phyloP scores from a whole-genome alignment of 2,329 filamentous ascomycete species.

The Didymella pomorum region DNA sequence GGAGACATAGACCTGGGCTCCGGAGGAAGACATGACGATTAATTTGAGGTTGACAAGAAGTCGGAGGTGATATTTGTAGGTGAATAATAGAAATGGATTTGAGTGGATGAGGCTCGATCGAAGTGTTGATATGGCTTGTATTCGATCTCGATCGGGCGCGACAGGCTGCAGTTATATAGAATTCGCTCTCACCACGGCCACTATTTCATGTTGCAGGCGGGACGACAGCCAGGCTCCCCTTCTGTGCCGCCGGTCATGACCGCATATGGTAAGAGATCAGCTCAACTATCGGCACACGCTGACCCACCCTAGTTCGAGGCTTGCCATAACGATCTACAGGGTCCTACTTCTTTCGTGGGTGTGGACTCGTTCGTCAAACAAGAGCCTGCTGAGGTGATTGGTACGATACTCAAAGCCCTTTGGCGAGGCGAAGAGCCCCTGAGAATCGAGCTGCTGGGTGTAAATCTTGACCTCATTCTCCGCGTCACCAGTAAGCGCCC shows the following conservation, averaged over 20 bases:
- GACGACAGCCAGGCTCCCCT: conserved; percentile 17
- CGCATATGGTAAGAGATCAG: conserved; percentile 36
- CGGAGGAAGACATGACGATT: conserved; percentile 35
- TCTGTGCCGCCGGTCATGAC: conserved; percentile 21
- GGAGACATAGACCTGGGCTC: conserved; percentile 47
- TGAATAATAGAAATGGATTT: conserved; percentile 3
- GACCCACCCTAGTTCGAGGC: conserved; percentile 30
- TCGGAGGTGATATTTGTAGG: background rate
- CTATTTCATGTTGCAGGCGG: conserved; percentile 22
- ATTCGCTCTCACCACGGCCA: conserved; percentile 2
- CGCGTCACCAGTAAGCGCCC: conserved; percentile 29
- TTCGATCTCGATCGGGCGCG: conserved; percentile 6
- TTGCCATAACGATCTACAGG: conserved; percentile 44
- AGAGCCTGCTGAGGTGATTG: background rate
- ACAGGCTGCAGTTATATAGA: conserved; percentile 33
- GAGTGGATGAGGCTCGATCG: background rate
- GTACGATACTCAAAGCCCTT: conserved; percentile 23
- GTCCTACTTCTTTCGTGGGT: conserved; percentile 33
- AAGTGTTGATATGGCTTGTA: conserved; percentile 4
- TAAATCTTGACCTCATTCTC: conserved; percentile 20
- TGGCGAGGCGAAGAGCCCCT: conserved; percentile 14
- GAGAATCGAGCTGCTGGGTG: conserved; percentile 6
- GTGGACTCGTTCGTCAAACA: conserved; percentile 1
- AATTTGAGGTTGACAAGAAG: background rate
- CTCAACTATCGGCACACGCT: conserved; percentile 28